Conservation (phyloP, 176 grass and related monocot genomes). For the Melocanna baccifera region DNA sequence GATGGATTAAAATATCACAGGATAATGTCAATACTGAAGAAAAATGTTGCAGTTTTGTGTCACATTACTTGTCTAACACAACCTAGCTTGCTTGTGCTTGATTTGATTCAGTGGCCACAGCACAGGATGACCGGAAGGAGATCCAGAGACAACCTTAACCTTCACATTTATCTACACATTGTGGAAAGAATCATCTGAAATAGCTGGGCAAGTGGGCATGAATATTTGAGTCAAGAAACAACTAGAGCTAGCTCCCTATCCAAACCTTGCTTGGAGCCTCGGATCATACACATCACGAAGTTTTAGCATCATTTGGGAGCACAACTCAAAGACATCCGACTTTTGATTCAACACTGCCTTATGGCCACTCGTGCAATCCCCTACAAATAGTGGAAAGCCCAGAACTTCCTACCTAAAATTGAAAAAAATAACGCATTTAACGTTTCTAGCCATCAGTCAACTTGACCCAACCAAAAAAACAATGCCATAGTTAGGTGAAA, state of each 20-base stretch:
- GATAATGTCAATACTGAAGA: not conserved
- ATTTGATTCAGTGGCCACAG: conserved; percentile 71
- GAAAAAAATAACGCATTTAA: not conserved
- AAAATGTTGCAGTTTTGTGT: not conserved
- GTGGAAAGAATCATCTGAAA: not conserved
- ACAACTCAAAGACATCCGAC: conserved; percentile 72
- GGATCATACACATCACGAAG: conserved; percentile 76
- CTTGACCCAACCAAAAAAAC: not conserved
- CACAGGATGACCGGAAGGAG: conserved; percentile 53
- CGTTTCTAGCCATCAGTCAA: not conserved
- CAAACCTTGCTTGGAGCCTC: conserved; percentile 62
- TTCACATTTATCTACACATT: conserved; percentile 60
- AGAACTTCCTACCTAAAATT: conserved; percentile 53
- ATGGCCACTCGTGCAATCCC: conserved; percentile 70
- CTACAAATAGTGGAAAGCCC: conserved; percentile 77
- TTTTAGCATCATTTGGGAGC: conserved; percentile 66
- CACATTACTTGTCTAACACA: conserved; percentile 82
- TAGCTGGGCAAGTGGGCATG: not conserved
- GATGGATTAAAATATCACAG: not conserved
- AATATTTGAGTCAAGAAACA: not conserved
- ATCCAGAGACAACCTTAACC: conserved; percentile 61
- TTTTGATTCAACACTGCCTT: conserved; percentile 59
- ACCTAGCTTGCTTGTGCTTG: conserved; percentile 79
- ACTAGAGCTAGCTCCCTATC: not conserved
- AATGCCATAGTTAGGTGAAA: not conserved